Evolutionary conservation across 495 filamentous ascomycete species (phyloP), one percentile per base, ranked within the genome.

Genomic region (Xylaria cubensis): DNA sequence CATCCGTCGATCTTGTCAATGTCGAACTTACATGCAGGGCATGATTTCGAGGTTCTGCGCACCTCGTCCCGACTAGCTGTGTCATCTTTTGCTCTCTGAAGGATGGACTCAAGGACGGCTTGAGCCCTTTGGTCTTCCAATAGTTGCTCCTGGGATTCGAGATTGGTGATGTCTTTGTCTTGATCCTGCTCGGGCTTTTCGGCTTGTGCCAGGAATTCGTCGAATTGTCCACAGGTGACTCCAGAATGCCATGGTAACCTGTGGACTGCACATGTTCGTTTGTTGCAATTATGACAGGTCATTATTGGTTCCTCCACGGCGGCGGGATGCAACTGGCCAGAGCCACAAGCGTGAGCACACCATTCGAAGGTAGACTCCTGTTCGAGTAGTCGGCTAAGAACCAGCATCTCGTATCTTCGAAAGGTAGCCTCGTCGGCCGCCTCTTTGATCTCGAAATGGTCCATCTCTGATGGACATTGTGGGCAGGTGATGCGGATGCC

Each of bases 291-390:
- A 39, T 61, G 58, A n/a, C 58, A 61, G 32, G 58, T 61, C 58
- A 61, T 61, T 0, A 61, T 61, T 12, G 58, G 58, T 39, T 61
- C 58, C 7, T 36, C 58, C 0, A 1, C 2, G 34, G 58, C 58
- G 32, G 58, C 58, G 58, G 58, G 58, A 21, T 61, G 58, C 12
- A 61, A 10, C 19, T 61, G 58, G 58, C 58, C 58, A n/a, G 58
- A 61, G 58, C 58, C 58, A 13, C 58, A 61, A 9, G 15, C n/a
- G 19, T 61, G 32, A n/a, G 58, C 58, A 19, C 58, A 61, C 58
- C 58, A 61, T 61, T 61, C 32, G 58, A 61, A 61, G 12, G 4
- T 3, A 6, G 58, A 5, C 0, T 61, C 58, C 32, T 61, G 3
- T 13, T 39, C 32, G 3, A 61, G 58, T 34, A 61, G 10, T 15